Evolutionary conservation across 2,329 filamentous ascomycete species (phyloP), one percentile per base, ranked within the genome.

Genomic region (Lecanicillium sp.): DNA sequence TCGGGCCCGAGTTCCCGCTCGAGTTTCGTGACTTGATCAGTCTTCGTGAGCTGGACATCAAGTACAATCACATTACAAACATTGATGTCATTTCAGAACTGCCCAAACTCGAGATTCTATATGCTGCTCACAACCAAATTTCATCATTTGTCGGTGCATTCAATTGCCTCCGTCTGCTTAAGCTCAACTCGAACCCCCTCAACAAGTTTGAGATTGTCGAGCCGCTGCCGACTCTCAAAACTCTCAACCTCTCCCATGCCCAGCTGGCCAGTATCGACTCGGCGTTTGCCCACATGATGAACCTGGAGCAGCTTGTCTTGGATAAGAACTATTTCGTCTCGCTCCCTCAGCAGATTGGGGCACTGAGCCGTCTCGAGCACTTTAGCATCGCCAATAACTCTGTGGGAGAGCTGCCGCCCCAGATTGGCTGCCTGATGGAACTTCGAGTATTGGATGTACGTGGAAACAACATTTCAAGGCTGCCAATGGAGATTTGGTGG

Each of bases 251-350:
- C 40, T 92, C 89, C 6, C 90, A 88, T 38, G 88, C 85, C 5
- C 95, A 96, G 59, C 68, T 98, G 31, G 85, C 89, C 3, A 86
- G 88, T 53, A 80, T 98, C 37, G 92, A 95, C 55, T 81, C 85
- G 33, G 75, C 90, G 12, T 96, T 95, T 55, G 80, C 83, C 48
- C 88, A 90, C 54, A 80, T 96, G 64, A 75, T 84, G 8, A 92
- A 88, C 50, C 62, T 98, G 32, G 86, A 90, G 42, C 88, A 89
- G 51, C 72, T 98, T 16, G 82, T 90, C 14, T 70, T 98, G 38
- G 90, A 95, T 62, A 89, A 86, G 56, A 98, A 98, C 53, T 94
- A 95, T 56, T 94, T 98, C 51, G 88, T 92, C 1, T 90, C 86
- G 1, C 67, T 98, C 17, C 92, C 90, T 0, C 73, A 78, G 39